A percentile compares a stretch with the other conserved stretches of the same genome.
These are phyloP conservation scores for Priceomyces haplophilus DNA, from an alignment of 805 yeast genomes.

Conservation along the genomic window DNA sequence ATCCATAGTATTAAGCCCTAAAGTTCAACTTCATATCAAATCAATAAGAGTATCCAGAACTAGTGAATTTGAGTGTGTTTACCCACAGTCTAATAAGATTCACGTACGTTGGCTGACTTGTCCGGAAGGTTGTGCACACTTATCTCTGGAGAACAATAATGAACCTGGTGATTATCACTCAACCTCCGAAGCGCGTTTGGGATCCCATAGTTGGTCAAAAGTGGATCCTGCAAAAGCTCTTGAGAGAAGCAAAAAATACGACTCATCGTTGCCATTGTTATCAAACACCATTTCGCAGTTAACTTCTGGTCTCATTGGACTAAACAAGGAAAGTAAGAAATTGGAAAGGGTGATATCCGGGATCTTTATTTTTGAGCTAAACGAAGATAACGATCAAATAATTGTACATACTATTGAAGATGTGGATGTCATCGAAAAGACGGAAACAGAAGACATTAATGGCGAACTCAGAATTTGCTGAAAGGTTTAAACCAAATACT, in stretches of 20 bases:
- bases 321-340: slow-evolving; percentile 24
- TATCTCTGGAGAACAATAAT: slow-evolving; percentile 18
- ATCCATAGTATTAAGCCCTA: slow-evolving; percentile 53
- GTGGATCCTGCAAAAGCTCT: slow-evolving; percentile 25
- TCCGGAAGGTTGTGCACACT: slow-evolving; percentile 48
- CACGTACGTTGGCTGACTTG: slow-evolving; percentile 59
- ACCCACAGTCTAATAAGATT: slow-evolving; percentile 46
- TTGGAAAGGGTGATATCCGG: slow-evolving; percentile 50
- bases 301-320: slow-evolving; percentile 32
- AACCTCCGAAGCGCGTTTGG: slow-evolving; percentile 39
- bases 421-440: slow-evolving; percentile 53
- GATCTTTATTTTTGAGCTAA: slow-evolving; percentile 63
- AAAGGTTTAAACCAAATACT: not conserved
- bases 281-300: slow-evolving; percentile 25
- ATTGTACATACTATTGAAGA: slow-evolving; percentile 66
- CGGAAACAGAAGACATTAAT: slow-evolving; percentile 24
- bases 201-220: slow-evolving; percentile 40
- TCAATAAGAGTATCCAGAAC: slow-evolving; percentile 27
- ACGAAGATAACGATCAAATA: slow-evolving; percentile 51
- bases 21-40: slow-evolving; percentile 51
- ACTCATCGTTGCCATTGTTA: slow-evolving; percentile 17
- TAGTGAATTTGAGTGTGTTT: slow-evolving; percentile 28
- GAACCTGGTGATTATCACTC: slow-evolving; percentile 16
- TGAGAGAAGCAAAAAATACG: slow-evolving; percentile 3
- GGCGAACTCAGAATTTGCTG: slow-evolving; percentile 29